Percentiles rank a stretch among this genome's conserved stretches.
Conservation (phyloP, 2,329 filamentous ascomycete species). For the Dothideomycetes sp. region DNA sequence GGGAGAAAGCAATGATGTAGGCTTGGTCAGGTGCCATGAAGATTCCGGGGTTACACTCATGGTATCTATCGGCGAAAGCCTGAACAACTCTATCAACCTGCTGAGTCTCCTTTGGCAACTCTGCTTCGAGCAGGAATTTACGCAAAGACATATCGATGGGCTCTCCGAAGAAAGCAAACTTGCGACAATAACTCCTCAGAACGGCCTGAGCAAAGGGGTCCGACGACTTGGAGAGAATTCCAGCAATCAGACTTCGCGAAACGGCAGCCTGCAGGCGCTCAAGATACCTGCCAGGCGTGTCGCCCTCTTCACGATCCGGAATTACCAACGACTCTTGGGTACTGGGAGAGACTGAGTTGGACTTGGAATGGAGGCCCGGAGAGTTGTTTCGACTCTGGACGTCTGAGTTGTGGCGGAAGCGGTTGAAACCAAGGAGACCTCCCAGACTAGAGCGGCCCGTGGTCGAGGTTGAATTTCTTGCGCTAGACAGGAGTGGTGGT, state of each 20-base stretch:
- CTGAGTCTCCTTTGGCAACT: constrained; percentile 92
- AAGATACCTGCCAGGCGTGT: constrained; percentile 84
- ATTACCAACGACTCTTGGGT: constrained; percentile 60
- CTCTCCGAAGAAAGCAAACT: constrained; percentile 90
- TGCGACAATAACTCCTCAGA: constrained; percentile 87
- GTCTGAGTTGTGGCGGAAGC: constrained; percentile 75
- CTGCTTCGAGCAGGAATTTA: constrained; percentile 92
- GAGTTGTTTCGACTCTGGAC: constrained; percentile 58
- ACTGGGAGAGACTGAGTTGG: constrained; percentile 66
- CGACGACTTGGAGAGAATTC: constrained; percentile 72
- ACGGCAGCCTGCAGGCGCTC: constrained; percentile 72
- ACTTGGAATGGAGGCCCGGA: constrained; percentile 68
- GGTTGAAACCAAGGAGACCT: constrained; percentile 68
- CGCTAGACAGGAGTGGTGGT: constrained; percentile 47
- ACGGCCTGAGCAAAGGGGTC: constrained; percentile 78
- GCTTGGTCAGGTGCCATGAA: constrained; percentile 85
- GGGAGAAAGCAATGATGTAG: constrained; percentile 96
- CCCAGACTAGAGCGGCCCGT: constrained; percentile 86
- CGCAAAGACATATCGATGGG: constrained; percentile 97
- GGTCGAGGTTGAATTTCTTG: constrained; percentile 71
- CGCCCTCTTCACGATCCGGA: constrained; percentile 74
- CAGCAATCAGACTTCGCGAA: constrained; percentile 73
- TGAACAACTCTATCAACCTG: constrained; percentile 93
- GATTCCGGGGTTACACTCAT: constrained; percentile 96
- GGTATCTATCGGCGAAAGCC: constrained; percentile 90